Conservation (phyloP, 805 yeast species). For the Komagataella kurtzmanii region DNA sequence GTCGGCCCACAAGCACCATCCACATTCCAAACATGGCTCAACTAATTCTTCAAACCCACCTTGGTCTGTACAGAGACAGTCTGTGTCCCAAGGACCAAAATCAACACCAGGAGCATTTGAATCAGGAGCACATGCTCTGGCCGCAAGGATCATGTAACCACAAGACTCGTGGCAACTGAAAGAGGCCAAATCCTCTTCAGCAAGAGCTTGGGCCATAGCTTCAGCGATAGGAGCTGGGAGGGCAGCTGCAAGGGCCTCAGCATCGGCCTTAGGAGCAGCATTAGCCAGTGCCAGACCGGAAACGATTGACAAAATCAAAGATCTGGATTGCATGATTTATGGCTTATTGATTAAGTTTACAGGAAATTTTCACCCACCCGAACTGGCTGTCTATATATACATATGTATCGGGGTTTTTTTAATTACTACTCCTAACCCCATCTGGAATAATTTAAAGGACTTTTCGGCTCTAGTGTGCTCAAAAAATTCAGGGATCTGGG, state of each 20-base stretch:
- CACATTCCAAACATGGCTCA: constrained; percentile 23
- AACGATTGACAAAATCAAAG: constrained; percentile 5
- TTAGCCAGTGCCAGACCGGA: constrained; percentile 12
- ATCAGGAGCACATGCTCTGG: constrained; percentile 14
- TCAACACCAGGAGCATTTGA: constrained; percentile 4
- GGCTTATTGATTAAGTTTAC: not conserved
- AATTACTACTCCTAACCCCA: not conserved
- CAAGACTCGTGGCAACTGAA: constrained; percentile 21
- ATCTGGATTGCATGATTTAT: constrained; percentile 2
- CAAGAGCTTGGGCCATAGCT: constrained; percentile 12
- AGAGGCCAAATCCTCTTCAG: constrained; percentile 15
- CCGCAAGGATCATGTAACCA: constrained; percentile 19
- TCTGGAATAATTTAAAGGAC: not conserved
- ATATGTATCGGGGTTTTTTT: not conserved
- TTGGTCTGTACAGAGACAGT: constrained; percentile 18
- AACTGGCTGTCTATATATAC: constrained; percentile 1
- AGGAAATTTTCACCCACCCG: not conserved
- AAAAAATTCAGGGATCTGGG: not conserved
- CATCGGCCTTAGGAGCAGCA: constrained; percentile 15
- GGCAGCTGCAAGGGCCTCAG: constrained; percentile 13
- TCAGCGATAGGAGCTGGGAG: constrained; percentile 15
- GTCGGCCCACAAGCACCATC: constrained; percentile 25
- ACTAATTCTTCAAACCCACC: constrained; percentile 15
- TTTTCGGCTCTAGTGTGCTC: not conserved
- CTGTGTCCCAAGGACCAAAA: constrained; percentile 16